Conservation (phyloP, 1,284 basidiomycete genomes). For the Trichosporon faecale region DNA sequence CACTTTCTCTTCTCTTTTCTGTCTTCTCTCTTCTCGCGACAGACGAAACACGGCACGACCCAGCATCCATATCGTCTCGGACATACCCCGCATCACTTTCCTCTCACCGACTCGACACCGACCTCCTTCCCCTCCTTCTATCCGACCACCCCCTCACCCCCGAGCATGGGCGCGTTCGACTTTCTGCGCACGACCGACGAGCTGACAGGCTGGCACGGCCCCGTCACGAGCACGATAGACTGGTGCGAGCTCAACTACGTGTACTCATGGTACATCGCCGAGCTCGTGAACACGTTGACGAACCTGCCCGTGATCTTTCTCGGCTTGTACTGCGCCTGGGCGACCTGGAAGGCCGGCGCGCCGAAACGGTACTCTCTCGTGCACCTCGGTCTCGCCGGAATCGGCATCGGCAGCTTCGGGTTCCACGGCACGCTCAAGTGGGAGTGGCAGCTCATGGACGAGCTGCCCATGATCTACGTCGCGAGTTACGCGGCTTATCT, state of each 20-base stretch:
- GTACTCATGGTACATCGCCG: constrained; percentile 50
- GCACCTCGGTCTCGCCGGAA: constrained; percentile 45
- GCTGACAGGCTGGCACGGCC: constrained; percentile 17
- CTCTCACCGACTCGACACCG: not conserved
- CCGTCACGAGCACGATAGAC: constrained; percentile 21
- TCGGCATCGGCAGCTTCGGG: constrained; percentile 49
- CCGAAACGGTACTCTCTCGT: constrained; percentile 37
- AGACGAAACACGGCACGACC: not conserved
- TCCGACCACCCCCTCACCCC: not conserved
- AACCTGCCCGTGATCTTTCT: constrained; percentile 54
- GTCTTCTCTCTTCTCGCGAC: not conserved
- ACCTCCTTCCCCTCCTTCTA: not conserved
- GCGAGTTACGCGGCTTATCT: constrained; percentile 45
- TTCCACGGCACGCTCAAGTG: constrained; percentile 50
- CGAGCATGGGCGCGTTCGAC: constrained; percentile 46
- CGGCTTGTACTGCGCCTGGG: constrained; percentile 49
- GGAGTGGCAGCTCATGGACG: constrained; percentile 53
- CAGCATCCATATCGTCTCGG: not conserved
- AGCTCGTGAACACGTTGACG: constrained; percentile 52
- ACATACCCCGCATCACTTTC: not conserved
- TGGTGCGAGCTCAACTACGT: constrained; percentile 52
- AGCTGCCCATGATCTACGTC: constrained; percentile 53
- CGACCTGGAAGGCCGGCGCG: constrained; percentile 28
- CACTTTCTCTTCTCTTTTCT: not conserved
- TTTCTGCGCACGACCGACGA: constrained; percentile 31